phyloP scores from a whole-genome alignment of 805 yeast genomes.

The Saccharomyces paradoxus region DNA sequence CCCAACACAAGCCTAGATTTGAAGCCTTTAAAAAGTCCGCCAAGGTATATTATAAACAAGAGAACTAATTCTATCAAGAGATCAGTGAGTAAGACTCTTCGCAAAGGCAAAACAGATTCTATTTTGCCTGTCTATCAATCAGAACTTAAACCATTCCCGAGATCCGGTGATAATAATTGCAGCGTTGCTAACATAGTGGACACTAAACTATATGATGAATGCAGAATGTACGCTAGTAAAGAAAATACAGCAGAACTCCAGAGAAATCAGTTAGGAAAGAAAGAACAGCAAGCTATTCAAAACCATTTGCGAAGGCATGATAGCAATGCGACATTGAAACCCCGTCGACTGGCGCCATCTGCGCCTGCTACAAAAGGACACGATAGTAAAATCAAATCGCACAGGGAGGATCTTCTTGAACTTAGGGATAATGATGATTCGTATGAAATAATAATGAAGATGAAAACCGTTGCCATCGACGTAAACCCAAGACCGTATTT shows the following conservation, averaged over 20 bases:
- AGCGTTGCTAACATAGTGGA: not conserved
- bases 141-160: slow-evolving; percentile 4
- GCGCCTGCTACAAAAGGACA: not conserved
- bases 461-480: slow-evolving; percentile 72
- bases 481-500: slow-evolving; percentile 78
- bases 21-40: slow-evolving; percentile 3
- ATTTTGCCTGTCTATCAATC: not conserved
- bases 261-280: not conserved
- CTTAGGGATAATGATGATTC: slow-evolving; percentile 11
- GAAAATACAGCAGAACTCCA: not conserved
- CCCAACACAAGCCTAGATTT: not conserved
- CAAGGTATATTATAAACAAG: not conserved
- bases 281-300: slow-evolving; percentile 15
- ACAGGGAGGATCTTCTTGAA: slow-evolving; percentile 27
- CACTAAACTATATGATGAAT: not conserved
- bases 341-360: not conserved
- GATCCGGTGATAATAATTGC: slow-evolving; percentile 4
- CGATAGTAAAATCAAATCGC: not conserved
- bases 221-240: not conserved
- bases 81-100: not conserved
- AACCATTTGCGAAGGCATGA: not conserved
- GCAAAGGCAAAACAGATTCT: not conserved
- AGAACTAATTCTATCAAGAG: not conserved
- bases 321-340: not conserved
- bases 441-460: slow-evolving; percentile 72